phyloP scores from a whole-genome alignment of 345 rosid species.

The Pistacia vera region DNA sequence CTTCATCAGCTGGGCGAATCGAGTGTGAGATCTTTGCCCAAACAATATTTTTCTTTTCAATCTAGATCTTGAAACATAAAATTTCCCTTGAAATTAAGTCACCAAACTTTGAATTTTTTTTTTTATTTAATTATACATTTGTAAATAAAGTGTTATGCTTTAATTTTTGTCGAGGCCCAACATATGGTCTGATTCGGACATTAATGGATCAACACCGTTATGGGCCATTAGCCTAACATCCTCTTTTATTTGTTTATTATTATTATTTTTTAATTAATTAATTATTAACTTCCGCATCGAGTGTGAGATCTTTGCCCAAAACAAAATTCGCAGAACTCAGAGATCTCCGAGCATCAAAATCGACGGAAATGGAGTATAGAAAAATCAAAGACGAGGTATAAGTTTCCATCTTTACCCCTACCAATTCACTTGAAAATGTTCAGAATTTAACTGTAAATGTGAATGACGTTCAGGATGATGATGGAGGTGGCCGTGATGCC shows the following conservation, averaged over 20 bases:
- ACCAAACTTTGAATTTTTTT: too few relatives aligned
- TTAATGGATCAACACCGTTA: background rate
- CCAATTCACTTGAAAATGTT: background rate
- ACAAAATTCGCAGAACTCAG: background rate
- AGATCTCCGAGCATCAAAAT: conserved; percentile 35
- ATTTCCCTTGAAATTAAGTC: too few relatives aligned
- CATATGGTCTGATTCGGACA: background rate
- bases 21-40: too few relatives aligned
- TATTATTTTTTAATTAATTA: background rate
- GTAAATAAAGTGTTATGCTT: too few relatives aligned
- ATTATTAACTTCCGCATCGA: too few relatives aligned
- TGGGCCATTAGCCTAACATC: background rate
- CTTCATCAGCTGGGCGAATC: too few relatives aligned
- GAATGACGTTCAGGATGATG: conserved; percentile 39
- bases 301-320: background rate
- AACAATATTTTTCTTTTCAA: too few relatives aligned
- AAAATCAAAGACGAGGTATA: conserved; percentile 80
- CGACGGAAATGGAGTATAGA: conserved; percentile 62
- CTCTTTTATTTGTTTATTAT: too few relatives aligned
- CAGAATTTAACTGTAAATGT: background rate
- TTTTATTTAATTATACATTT: too few relatives aligned
- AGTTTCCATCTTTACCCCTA: background rate
- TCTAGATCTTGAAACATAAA: too few relatives aligned
- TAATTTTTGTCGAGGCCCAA: too few relatives aligned
- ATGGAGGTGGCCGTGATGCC: conserved; percentile 23